A percentile compares a stretch with the other conserved stretches of the same genome.
These are phyloP conservation scores for Cinnamomum chago DNA, from an alignment of 164 flowering plant species.

Conservation along the genomic window DNA sequence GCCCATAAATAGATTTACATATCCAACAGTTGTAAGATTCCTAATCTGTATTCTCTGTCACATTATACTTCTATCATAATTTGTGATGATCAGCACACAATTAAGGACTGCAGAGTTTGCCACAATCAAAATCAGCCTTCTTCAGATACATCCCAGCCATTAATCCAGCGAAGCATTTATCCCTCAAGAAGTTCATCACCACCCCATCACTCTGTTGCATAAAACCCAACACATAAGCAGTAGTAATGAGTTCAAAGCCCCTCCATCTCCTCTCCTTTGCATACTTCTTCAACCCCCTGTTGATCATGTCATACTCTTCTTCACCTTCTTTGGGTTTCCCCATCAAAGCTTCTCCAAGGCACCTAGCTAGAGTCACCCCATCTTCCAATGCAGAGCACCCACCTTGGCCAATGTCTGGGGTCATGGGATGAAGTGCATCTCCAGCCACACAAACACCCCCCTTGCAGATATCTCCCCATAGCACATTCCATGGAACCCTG, in stretches of 20 bases:
- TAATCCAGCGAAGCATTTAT: conserved; percentile 7
- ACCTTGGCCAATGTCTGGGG: conserved; percentile 56
- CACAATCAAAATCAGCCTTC: conserved; percentile 17
- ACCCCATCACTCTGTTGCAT: conserved; percentile 13
- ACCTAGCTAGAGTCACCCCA: conserved; percentile 40
- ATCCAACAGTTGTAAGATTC: too few relatives aligned
- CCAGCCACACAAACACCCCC: conserved; percentile 50
- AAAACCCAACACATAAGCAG: conserved; percentile 12
- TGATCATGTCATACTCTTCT: conserved; percentile 41
- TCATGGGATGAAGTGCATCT: conserved; percentile 59
- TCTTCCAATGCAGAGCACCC: conserved; percentile 50
- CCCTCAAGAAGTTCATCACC: conserved; percentile 18
- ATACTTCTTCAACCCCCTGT: conserved; percentile 9
- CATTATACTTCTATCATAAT: too few relatives aligned
- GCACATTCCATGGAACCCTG: conserved; percentile 36
- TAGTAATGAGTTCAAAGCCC: conserved; percentile 5
- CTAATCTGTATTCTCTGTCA: too few relatives aligned
- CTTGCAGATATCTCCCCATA: conserved; percentile 33
- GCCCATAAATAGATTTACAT: too few relatives aligned
- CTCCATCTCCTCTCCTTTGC: conserved; percentile 19
- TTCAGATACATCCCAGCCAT: conserved; percentile 12
- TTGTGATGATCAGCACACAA: not conserved
- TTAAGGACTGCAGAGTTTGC: not conserved
- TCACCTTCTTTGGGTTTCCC: conserved; percentile 27
- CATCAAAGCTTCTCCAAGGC: conserved; percentile 37